Evolutionary conservation across 306 rosid species (phyloP).

Genomic region (Acacia melanoxylon): DNA sequence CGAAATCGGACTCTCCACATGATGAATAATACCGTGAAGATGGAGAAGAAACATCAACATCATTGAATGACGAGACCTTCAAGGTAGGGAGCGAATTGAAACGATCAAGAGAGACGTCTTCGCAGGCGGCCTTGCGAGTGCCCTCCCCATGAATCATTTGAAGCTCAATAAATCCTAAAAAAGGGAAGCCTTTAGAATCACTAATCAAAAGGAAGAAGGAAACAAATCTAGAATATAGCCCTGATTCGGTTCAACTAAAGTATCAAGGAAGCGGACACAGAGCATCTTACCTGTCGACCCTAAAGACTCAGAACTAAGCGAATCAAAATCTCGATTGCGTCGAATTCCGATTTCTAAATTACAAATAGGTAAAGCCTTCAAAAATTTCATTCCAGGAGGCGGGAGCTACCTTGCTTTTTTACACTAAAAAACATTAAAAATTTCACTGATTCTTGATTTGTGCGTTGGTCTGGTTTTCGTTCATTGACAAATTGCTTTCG

Average conservation of each 20-base stretch:
- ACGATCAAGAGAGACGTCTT: conserved; percentile 34
- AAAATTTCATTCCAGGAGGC: neutral
- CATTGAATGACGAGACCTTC: conserved; percentile 38
- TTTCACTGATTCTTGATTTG: no score
- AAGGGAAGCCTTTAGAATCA: no score
- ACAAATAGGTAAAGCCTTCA: neutral
- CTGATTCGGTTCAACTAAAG: neutral
- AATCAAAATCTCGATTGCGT: neutral
- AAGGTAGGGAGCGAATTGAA: conserved; percentile 40
- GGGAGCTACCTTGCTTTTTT: neutral
- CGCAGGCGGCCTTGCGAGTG: conserved; percentile 22
- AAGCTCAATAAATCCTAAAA: conserved; percentile 16
- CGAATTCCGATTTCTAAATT: neutral
- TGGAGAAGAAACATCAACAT: conserved; percentile 26
- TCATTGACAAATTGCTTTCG: no score
- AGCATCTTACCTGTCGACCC: neutral
- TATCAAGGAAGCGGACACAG: neutral
- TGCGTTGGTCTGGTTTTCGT: no score
- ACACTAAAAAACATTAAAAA: neutral
- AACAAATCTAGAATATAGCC: no score
- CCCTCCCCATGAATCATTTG: conserved; percentile 53
- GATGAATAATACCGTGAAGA: conserved; percentile 64
- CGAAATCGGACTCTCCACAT: conserved; percentile 80
- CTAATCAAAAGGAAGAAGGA: no score
- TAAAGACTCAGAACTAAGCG: neutral